Evolutionary conservation across 2,329 filamentous ascomycete species (phyloP).

Genomic region (Plectosphaerella sp.): DNA sequence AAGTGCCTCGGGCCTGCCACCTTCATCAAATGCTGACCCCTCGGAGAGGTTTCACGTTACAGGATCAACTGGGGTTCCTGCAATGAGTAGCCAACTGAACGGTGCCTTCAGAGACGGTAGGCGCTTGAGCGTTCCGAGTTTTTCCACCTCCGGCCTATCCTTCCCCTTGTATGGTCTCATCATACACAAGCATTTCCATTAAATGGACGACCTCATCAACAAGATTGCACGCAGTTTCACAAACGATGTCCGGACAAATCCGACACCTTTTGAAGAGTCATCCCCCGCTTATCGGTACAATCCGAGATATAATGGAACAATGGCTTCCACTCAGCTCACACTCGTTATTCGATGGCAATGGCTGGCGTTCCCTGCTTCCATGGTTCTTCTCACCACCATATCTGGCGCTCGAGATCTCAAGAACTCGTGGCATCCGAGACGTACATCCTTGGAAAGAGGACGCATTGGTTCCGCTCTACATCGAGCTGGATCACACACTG

Average conservation of each 20-base stretch:
- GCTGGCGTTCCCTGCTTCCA: neutral
- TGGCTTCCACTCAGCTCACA: neutral
- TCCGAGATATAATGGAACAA: neutral
- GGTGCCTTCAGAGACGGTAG: too few species aligned
- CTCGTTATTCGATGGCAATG: neutral
- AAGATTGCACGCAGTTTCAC: too few species aligned
- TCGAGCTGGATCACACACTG: neutral
- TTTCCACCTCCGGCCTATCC: too few species aligned
- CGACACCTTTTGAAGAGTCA: neutral
- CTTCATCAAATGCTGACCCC: too few species aligned
- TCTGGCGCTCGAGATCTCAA: neutral
- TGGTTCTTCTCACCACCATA: neutral
- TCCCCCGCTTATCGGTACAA: neutral
- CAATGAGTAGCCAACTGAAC: too few species aligned
- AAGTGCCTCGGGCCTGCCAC: too few species aligned
- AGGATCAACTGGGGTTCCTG: too few species aligned
- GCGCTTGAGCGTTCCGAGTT: too few species aligned
- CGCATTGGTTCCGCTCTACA: neutral
- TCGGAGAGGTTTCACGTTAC: too few species aligned
- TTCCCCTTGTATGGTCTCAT: too few species aligned
- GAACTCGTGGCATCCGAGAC: neutral
- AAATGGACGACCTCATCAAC: too few species aligned
- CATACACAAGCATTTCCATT: too few species aligned
- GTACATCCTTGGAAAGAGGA: neutral
- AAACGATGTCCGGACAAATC: neutral